Base-by-base conservation (phyloP, 169 alveolate genomes). In the Plasmodium vinckei region DNA sequence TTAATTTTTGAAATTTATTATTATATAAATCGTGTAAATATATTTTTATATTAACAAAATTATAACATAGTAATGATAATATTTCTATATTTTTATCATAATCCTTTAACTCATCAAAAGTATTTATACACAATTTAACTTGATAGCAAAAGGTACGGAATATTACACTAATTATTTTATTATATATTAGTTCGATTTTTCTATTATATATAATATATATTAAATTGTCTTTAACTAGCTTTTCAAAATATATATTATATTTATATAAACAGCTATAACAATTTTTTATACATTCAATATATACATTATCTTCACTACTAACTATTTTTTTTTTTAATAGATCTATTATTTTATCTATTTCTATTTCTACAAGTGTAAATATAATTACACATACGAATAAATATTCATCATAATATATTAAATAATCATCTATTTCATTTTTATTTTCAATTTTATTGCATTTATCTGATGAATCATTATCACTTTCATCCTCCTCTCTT, bases 81-180 rank as follows among this genome's bases (percentile, higher is more conserved):
- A 61, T 82, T 60, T 82, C 90, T 9, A 82, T 72, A 60, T 82
- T 82, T n/a, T 82, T 82, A 47, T 82, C 90, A 57, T 67, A 82
- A 23, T 68, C 69, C 7, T 68, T 82, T 67, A 82, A 68, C n/a
- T 82, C 90, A 54, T 82, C 79, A 68, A 53, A 82, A 27, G 27
- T 82, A 2, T 82, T 54, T 15, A 82, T 82, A 4, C 21, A 47
- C 27, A 67, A 49, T 15, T 68, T 17, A 0, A 51, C 56, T 61
- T 82, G 79, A 10, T 46, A 42, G 23, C 44, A 67, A 60, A 67
- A 82, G 10, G 17, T 27, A n/a, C 47, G 54, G 49, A 23, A 82
- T 42, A 82, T 82, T 19, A 53, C 21, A 21, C 61, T 39, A 42
- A 82, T 60, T 4, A 82, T 53, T 25, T 56, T 82, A 27, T 82